These are phyloP conservation scores for Erodium maritimum DNA, from an alignment of 345 rosid genomes.

Conservation along the genomic window DNA sequence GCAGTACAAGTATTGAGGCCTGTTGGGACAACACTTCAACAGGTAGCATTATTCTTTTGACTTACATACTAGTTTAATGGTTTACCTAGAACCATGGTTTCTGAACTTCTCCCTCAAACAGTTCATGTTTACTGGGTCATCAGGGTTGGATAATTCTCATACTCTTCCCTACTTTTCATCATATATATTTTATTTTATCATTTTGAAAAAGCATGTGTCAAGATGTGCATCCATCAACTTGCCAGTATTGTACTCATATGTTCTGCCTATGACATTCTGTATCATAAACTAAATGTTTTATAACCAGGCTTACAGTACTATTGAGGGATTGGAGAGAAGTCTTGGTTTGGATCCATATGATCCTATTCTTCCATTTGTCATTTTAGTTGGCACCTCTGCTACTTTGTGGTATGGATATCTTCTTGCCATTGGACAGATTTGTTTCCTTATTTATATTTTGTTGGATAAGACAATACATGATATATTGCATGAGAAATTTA, in stretches of 20 bases:
- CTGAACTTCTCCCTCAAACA: not conserved
- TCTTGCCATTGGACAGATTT: slow-evolving; percentile 1
- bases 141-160: too few species aligned
- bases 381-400: slow-evolving; percentile 53
- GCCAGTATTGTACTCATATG: not conserved
- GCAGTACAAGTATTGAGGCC: slow-evolving; percentile 40
- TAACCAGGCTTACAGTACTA: slow-evolving; percentile 34
- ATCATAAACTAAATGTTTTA: not conserved
- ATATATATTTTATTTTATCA: not conserved
- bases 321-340: slow-evolving; percentile 61
- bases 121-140: too few species aligned
- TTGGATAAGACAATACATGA: slow-evolving; percentile 4
- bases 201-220: not conserved
- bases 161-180: too few species aligned
- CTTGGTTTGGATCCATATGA: slow-evolving; percentile 78
- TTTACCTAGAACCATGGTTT: not conserved
- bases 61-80: not conserved
- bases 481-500: slow-evolving; percentile 31
- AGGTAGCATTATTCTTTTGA: slow-evolving; percentile 39
- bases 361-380: slow-evolving; percentile 62
- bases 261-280: too few species aligned
- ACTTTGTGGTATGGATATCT: slow-evolving; percentile 67
- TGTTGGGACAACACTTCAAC: slow-evolving; percentile 46
- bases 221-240: slow-evolving; percentile 6
- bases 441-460: not conserved